Evolutionary conservation across 108 stramenopile species (phyloP), one percentile per base, ranked within the genome.

Genomic region (Chaetoceros tenuissimus): DNA sequence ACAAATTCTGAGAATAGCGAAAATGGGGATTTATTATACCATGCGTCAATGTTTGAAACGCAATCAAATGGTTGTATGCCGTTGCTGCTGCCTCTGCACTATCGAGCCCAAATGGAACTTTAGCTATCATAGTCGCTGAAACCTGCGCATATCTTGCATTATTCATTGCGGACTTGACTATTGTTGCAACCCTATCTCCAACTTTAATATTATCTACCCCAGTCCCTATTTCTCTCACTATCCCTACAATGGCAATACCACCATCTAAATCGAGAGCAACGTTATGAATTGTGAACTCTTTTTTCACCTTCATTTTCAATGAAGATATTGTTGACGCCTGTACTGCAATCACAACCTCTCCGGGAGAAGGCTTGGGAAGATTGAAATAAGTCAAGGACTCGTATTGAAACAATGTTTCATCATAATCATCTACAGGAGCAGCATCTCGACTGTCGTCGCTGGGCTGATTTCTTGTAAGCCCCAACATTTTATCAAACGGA

Each of bases 1-100:
- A 48, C 22, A 59, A 67, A 3, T 31, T 25, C 3, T 19, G 31
- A 7, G 55, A 58, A 29, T 62, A 67, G 5, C 70, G 55, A 51
- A 51, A 50, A 28, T 51, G 34, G 1, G 58, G 66, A 26, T 31
- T 63, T 3, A 24, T 46, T 25, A 55, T n/a, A 18, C 69, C 69
- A 49, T 76, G 75, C 49, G 68, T 58, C 7, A 77, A 46, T 22
- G 68, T 64, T 23, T 44, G 57, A 55, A 77, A 72, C 10, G 76
- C 71, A 0, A 71, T 67, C 16, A 72, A 21, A 31, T 63, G 73
- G 3, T 63, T 69, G 5, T 71, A 64, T 17, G 72, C 29, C 0
- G 72, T 45, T 10, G 51, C 30, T 18, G 59, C 63, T 10, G 64
- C 55, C 29, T 77, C 71, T n/a, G 60, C 67, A 2, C 51, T 18